phyloP scores from a whole-genome alignment of 75 land plant species.

The Sequoiadendron giganteum region DNA sequence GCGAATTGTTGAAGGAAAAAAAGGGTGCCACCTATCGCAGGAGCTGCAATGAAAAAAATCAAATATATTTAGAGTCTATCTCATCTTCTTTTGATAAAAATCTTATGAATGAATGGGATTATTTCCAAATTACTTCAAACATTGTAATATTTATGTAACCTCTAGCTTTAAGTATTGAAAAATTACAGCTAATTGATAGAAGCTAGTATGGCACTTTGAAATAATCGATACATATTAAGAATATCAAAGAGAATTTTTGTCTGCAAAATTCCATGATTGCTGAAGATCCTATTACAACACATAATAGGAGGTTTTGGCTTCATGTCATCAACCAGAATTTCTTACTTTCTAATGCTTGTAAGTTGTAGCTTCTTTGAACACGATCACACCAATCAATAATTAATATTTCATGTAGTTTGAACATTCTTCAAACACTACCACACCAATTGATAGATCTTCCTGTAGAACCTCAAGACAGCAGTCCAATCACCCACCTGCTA shows the following conservation, averaged over 20 bases:
- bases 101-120: neutral
- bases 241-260: neutral
- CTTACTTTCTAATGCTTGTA: neutral
- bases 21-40: constrained; percentile 78
- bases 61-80: constrained; percentile 12
- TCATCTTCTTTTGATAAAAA: neutral
- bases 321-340: neutral
- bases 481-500: too few relatives aligned
- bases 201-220: neutral
- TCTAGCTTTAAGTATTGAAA: neutral
- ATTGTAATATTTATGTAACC: neutral
- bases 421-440: too few relatives aligned
- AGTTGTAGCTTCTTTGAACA: too few relatives aligned
- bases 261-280: neutral
- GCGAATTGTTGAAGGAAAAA: constrained; percentile 91
- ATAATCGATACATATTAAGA: neutral
- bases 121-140: neutral
- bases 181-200: neutral
- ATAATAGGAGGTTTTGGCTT: neutral
- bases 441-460: too few relatives aligned
- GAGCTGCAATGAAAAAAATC: constrained; percentile 49
- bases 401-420: too few relatives aligned
- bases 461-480: too few relatives aligned
- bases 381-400: too few relatives aligned
- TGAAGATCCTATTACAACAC: neutral